Evolutionary conservation across 2,329 filamentous ascomycete species (phyloP).

Genomic region (Intubia oerlemansii): DNA sequence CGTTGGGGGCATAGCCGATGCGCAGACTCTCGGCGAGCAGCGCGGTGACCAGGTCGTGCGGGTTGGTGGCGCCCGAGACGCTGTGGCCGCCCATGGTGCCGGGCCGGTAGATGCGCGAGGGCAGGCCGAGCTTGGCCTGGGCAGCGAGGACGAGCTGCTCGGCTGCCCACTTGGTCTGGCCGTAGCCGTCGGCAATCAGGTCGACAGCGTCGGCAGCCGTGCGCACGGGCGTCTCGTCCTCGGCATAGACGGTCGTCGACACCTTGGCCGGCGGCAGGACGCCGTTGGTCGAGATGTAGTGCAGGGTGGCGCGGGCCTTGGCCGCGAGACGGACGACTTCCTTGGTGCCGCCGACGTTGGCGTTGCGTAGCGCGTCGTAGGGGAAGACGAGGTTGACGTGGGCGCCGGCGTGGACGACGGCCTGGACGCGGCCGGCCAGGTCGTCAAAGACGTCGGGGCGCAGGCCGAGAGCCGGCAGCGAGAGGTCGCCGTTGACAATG

Average conservation of each 20-base stretch:
- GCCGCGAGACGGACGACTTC: slow-evolving; percentile 54
- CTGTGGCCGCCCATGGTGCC: slow-evolving; percentile 68
- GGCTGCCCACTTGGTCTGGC: slow-evolving; percentile 65
- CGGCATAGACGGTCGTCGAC: slow-evolving; percentile 35
- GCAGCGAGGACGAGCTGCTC: slow-evolving; percentile 55
- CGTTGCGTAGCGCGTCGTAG: slow-evolving; percentile 51
- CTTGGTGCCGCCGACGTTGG: slow-evolving; percentile 60
- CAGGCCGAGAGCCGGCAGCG: slow-evolving; percentile 46
- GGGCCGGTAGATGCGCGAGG: slow-evolving; percentile 48
- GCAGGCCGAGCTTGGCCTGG: slow-evolving; percentile 37
- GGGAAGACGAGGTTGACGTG: slow-evolving; percentile 68
- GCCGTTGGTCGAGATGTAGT: slow-evolving; percentile 64
- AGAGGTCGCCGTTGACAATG: slow-evolving; percentile 52
- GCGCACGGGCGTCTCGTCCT: slow-evolving; percentile 39
- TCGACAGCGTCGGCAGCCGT: slow-evolving; percentile 45
- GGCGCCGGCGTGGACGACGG: slow-evolving; percentile 58
- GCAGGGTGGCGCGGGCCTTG: slow-evolving; percentile 44
- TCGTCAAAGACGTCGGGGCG: slow-evolving; percentile 41
- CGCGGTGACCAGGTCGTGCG: slow-evolving; percentile 58
- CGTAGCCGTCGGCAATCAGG: slow-evolving; percentile 48
- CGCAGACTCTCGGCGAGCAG: slow-evolving; percentile 58
- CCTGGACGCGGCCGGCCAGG: slow-evolving; percentile 42
- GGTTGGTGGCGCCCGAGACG: slow-evolving; percentile 51
- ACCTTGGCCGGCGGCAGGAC: slow-evolving; percentile 49
- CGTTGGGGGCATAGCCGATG: slow-evolving; percentile 46